phyloP scores from a whole-genome alignment of 2,329 filamentous ascomycete species.

The Sarocladium kiliense region DNA sequence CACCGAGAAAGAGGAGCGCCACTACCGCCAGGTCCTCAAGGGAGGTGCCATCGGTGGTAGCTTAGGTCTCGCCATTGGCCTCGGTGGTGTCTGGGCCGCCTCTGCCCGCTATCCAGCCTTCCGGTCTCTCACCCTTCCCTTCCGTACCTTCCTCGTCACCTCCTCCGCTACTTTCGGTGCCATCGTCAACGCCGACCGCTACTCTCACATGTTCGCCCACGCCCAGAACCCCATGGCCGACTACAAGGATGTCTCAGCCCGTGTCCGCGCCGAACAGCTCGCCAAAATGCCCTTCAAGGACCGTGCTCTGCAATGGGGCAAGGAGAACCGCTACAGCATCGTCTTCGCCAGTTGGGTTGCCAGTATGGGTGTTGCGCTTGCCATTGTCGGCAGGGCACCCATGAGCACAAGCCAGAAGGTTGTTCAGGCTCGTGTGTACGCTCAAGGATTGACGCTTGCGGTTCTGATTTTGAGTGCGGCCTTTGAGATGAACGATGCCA shows the following conservation, averaged over 20 bases:
- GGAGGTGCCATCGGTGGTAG: slow-evolving; percentile 72
- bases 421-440: slow-evolving; percentile 91
- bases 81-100: slow-evolving; percentile 62
- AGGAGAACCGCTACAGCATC: slow-evolving; percentile 79
- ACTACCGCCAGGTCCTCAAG: slow-evolving; percentile 76
- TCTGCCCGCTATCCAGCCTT: slow-evolving; percentile 71
- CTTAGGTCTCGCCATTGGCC: slow-evolving; percentile 62
- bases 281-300: slow-evolving; percentile 32
- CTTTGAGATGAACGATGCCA: slow-evolving; percentile 75
- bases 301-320: slow-evolving; percentile 66
- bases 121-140: slow-evolving; percentile 76
- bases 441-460: slow-evolving; percentile 80
- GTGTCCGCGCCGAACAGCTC: slow-evolving; percentile 49
- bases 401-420: slow-evolving; percentile 77
- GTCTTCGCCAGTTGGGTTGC: slow-evolving; percentile 79
- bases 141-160: slow-evolving; percentile 85
- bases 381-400: slow-evolving; percentile 70
- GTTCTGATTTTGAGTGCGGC: slow-evolving; percentile 78
- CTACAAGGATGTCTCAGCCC: slow-evolving; percentile 61
- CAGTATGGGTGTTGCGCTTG: slow-evolving; percentile 70
- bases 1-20: slow-evolving; percentile 74
- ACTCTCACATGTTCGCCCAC: slow-evolving; percentile 59
- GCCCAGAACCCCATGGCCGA: slow-evolving; percentile 60
- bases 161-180: slow-evolving; percentile 78
- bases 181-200: slow-evolving; percentile 83